Evolutionary conservation across 257 asterid genomes (phyloP).

Genomic region (Solanum bulbocastanum): DNA sequence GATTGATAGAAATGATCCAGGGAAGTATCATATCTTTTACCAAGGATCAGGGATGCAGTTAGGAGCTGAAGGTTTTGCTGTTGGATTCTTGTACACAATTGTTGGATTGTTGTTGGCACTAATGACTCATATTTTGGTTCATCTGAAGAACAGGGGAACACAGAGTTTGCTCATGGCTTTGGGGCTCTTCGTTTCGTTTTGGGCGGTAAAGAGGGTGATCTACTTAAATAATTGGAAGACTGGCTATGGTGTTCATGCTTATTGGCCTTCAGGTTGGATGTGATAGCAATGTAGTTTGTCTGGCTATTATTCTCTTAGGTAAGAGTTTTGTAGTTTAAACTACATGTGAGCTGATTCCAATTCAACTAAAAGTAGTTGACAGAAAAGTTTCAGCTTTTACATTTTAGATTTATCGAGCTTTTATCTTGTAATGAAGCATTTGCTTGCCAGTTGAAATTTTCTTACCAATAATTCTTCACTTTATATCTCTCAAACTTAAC

Average conservation of each 20-base stretch:
- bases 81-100: conserved; percentile 72
- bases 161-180: conserved; percentile 44
- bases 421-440: background rate
- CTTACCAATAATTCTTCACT: background rate
- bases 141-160: conserved; percentile 33
- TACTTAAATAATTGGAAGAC: conserved; percentile 94
- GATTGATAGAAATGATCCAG: conserved; percentile 64
- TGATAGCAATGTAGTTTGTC: conserved; percentile 14
- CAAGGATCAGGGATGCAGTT: conserved; percentile 91
- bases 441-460: conserved; percentile 1
- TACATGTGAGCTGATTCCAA: background rate
- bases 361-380: background rate
- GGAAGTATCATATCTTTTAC: conserved; percentile 58
- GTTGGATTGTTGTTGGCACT: conserved; percentile 79
- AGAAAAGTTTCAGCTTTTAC: background rate
- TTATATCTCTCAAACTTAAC: background rate
- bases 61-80: conserved; percentile 80
- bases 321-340: conserved; percentile 12
- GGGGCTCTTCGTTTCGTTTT: conserved; percentile 31
- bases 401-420: background rate
- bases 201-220: conserved; percentile 74
- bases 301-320: conserved; percentile 9
- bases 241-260: conserved; percentile 76
- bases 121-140: conserved; percentile 47
- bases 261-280: conserved; percentile 83